Evolutionary conservation across 352 stramenopile genomes (phyloP), one percentile per base, ranked within the genome.

Genomic region (Blastocystis sp.): DNA sequence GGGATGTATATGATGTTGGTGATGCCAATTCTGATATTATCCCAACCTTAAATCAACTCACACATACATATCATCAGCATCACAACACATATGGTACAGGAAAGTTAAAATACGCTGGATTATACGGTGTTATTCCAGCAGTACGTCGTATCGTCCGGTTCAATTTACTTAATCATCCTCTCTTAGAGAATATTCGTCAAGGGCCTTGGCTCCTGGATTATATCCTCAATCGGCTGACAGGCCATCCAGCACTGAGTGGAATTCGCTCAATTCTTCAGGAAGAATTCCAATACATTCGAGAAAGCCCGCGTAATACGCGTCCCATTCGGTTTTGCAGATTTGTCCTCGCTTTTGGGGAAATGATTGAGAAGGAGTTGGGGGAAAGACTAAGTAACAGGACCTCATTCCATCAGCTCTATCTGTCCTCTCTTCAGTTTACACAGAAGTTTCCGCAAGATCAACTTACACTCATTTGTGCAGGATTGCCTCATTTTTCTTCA

Each of bases 161-260:
- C 53, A 90, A 90, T 37, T 11, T 87, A 13, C 43, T 89, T 8
- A 76, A 80, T 15, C 89, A 91, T 55, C 68, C 89, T 15, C 47
- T 91, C 2, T 37, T 69, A 13, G 62, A 89, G 39, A 90, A 91
- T 50, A 6, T 90, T 6, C 45, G 89, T 29, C 61, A 91, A 23
- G 89, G 89, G 11, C 18, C 70, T 26, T 91, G 89, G 89, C 61
- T 87, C 1, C 11, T 90, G 9, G 87, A 90, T 39, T 91, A 90
- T 62, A 26, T 89, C 4, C 29, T 80, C 2, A 20, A 34, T 3
- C 43, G 88, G 0, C 53, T 90, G 20, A 29, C 29, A 3, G 34
- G 66, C 37, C 29, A 64, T 23, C 26, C 26, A 15, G 9, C 18
- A 29, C 62, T 90, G 9, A 34, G 50, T 13, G 6, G 26, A n/a